A percentile compares a stretch with the other conserved stretches of the same genome.
Conservation (phyloP, 1,284 basidiomycete species). For the Ustilago tritici region DNA sequence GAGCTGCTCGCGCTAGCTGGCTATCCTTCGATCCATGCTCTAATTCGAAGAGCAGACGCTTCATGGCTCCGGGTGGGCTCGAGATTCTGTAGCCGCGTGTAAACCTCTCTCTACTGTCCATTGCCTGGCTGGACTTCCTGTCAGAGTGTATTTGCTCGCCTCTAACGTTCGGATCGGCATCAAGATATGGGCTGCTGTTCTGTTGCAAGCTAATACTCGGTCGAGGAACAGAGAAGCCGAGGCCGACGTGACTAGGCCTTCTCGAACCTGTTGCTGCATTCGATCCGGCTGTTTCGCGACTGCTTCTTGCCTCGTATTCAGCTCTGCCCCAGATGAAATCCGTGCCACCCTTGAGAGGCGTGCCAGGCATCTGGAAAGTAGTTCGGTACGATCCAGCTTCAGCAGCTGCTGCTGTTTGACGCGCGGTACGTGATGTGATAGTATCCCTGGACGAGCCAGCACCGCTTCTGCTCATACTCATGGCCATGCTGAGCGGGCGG, state of each 20-base stretch:
- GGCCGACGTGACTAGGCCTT: background rate
- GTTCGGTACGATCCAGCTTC: background rate
- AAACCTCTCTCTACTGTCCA: background rate
- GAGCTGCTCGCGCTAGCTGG: background rate
- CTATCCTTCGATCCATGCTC: slow-evolving; percentile 4
- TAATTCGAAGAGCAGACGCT: slow-evolving; percentile 17
- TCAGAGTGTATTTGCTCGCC: too few relatives aligned
- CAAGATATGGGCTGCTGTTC: background rate
- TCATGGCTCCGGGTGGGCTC: slow-evolving; percentile 19
- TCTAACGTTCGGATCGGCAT: background rate
- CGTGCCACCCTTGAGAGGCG: slow-evolving; percentile 13
- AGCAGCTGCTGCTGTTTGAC: background rate
- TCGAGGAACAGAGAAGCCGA: slow-evolving; percentile 6
- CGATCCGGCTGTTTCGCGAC: background rate
- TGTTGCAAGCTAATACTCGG: background rate
- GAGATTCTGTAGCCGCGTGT: slow-evolving; percentile 5
- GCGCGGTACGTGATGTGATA: background rate
- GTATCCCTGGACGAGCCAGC: slow-evolving; percentile 21
- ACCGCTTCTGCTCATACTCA: slow-evolving; percentile 9
- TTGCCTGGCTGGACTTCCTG: too few relatives aligned
- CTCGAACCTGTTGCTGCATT: background rate
- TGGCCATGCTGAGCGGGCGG: slow-evolving; percentile 22
- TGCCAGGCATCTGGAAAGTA: slow-evolving; percentile 2
- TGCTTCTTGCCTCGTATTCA: background rate
- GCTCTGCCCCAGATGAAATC: slow-evolving; percentile 15